Percentiles rank a stretch among this genome's conserved stretches.
Evolutionary conservation across 2,329 filamentous ascomycete genomes (phyloP).

Genomic region (Pyrenophora graminea): DNA sequence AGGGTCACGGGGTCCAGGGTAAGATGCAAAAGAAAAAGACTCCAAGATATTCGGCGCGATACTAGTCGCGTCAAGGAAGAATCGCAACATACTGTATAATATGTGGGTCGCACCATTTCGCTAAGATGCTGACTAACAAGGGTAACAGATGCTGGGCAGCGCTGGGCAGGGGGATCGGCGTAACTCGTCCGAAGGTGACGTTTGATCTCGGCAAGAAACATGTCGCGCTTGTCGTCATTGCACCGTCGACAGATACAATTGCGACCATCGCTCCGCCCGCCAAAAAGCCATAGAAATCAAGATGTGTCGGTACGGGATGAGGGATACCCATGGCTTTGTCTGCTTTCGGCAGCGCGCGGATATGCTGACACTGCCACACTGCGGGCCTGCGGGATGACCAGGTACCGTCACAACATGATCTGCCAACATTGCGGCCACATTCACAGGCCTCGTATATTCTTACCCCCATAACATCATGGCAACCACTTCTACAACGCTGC

Average conservation of each 20-base stretch:
- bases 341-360: constrained; percentile 29
- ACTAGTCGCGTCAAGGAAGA: too few relatives aligned
- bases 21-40: too few relatives aligned
- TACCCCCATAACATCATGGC: constrained; percentile 24
- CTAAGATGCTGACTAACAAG: constrained; percentile 1
- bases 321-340: constrained; percentile 12
- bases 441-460: constrained; percentile 5
- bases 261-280: constrained; percentile 4
- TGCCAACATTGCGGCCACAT: constrained; percentile 15
- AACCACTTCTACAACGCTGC: constrained; percentile 15
- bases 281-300: not conserved
- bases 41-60: too few relatives aligned
- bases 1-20: too few relatives aligned
- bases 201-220: constrained; percentile 3
- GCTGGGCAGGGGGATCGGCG: constrained; percentile 7
- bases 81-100: too few relatives aligned
- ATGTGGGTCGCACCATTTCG: too few relatives aligned
- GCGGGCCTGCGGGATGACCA: constrained; percentile 20
- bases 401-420: constrained; percentile 19
- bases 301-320: constrained; percentile 10
- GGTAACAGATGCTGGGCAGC: constrained; percentile 4
- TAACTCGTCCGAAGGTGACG: constrained; percentile 8
- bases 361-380: constrained; percentile 33
- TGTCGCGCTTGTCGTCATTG: constrained; percentile 18
- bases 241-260: constrained; percentile 7